These are phyloP conservation scores for Curvularia eragrostidis DNA, from an alignment of 2,329 filamentous ascomycete genomes.

Conservation along the genomic window DNA sequence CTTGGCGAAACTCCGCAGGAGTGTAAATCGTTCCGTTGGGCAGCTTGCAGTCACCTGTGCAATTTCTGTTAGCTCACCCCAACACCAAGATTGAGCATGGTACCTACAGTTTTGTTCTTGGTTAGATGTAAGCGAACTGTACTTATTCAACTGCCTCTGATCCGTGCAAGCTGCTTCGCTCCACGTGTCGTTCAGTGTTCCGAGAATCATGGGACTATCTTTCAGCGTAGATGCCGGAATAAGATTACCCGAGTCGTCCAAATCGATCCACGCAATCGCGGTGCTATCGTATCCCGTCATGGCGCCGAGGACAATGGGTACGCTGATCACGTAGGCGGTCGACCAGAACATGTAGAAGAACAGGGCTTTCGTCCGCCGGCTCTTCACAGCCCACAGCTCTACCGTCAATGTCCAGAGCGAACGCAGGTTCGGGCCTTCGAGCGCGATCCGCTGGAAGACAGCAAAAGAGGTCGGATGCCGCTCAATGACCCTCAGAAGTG, in stretches of 20 bases:
- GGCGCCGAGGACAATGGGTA: conserved; percentile 44
- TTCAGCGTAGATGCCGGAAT: conserved; percentile 31
- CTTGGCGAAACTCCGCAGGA: not conserved
- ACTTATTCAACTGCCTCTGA: not conserved
- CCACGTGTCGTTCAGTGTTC: conserved; percentile 24
- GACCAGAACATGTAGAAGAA: conserved; percentile 45
- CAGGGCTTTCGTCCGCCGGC: conserved; percentile 29
- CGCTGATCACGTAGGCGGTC: conserved; percentile 37
- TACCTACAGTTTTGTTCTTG: not conserved
- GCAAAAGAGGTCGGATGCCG: conserved; percentile 42
- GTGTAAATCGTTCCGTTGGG: conserved; percentile 29
- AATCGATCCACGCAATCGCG: conserved; percentile 34
- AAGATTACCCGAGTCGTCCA: conserved; percentile 36
- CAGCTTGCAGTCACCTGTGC: conserved; percentile 30
- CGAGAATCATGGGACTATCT: conserved; percentile 9
- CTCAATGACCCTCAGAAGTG: conserved; percentile 45
- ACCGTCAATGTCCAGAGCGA: conserved; percentile 35
- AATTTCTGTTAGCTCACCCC: not conserved
- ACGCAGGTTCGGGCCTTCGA: conserved; percentile 36
- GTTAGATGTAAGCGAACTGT: not conserved
- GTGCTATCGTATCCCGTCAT: conserved; percentile 50
- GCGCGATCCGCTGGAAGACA: conserved; percentile 43
- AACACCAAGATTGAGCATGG: not conserved
- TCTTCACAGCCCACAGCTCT: conserved; percentile 34
- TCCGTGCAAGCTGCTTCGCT: conserved; percentile 18